Evolutionary conservation across 129 eudicot species (phyloP), one percentile per base, ranked within the genome.

Genomic region (Pulicaria dysenterica): DNA sequence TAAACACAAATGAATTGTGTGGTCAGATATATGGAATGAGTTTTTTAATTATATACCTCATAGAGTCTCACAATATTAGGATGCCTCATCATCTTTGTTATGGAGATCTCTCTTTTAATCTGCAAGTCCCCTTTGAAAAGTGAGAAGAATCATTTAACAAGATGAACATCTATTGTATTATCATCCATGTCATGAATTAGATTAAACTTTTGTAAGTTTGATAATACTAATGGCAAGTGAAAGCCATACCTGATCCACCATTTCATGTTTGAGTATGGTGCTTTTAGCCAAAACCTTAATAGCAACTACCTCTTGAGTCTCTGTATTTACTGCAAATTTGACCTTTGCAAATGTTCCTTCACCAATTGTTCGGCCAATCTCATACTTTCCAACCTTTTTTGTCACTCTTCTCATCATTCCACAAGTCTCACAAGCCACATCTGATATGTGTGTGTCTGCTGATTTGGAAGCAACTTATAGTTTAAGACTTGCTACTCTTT

Each of bases 11-110:
- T 24, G 57, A 64, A 31, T 44, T 57, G 57, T 51, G 57, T 42
- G 67, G 51, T 34, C 51, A 41, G 14, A 54, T 45, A 39, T 19
- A 67, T 13, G 40, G 46, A 3, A 50, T 17, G 43, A 14, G 34
- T 10, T 5, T 10, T 7, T 39, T 7, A n/a, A n/a, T n/a, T n/a
- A 42, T 66, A 66, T 83, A 95, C 99, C 99, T 95, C 99, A 67
- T 88, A 81, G 65, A 95, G 82, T 84, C 90, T 88, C 66, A 95
- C 99, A 39, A 95, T 95, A 84, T 82, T 76, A 48, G 99, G 99
- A 91, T 95, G 99, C 63, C 99, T 85, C 66, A 91, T 97, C 76
- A 95, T 95, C 97, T 95, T 95, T 97, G 91, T 95, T 37, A 91
- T 86, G 47, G 97, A 95, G 67, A 95, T 95, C 86, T 95, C 99